Percentiles rank a stretch among this genome's conserved stretches.
Evolutionary conservation across 352 stramenopile genomes (phyloP).

Genomic region (Phytophthora multivora): DNA sequence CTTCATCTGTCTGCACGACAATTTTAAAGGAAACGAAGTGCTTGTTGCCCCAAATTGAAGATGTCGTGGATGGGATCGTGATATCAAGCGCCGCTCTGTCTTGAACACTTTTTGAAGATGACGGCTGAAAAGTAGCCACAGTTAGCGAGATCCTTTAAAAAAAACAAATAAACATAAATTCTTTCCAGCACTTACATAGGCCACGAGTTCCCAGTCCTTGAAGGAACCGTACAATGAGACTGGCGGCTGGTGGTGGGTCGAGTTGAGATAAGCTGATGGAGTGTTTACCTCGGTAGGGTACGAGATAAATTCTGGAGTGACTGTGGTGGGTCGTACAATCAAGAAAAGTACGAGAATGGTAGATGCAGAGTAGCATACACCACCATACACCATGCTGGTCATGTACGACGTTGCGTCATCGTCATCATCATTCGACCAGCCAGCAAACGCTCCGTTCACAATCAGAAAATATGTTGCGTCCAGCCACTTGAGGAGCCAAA

Average conservation of each 20-base stretch:
- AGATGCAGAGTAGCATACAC: constrained; percentile 45
- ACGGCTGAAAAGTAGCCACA: constrained; percentile 17
- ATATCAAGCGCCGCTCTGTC: constrained; percentile 45
- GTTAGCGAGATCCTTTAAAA: constrained; percentile 6
- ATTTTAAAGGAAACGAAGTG: constrained; percentile 81
- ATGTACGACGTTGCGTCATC: constrained; percentile 5
- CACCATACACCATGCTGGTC: constrained; percentile 33
- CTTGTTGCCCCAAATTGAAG: constrained; percentile 74
- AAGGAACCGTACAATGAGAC: constrained; percentile 66
- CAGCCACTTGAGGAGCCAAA: constrained; percentile 70
- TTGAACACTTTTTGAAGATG: constrained; percentile 22
- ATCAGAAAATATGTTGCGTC: constrained; percentile 52
- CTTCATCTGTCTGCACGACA: constrained; percentile 70
- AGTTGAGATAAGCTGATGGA: constrained; percentile 65
- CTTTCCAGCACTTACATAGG: constrained; percentile 13
- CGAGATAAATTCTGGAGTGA: constrained; percentile 56
- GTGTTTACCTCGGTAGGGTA: constrained; percentile 52
- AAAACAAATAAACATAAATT: background rate
- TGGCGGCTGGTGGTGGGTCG: constrained; percentile 41
- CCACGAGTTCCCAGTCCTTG: constrained; percentile 41
- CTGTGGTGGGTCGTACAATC: constrained; percentile 51
- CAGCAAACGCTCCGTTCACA: constrained; percentile 31
- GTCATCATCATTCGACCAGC: background rate
- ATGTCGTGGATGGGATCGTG: constrained; percentile 70
- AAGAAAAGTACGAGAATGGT: constrained; percentile 56